Evolutionary conservation across 2,329 filamentous ascomycete species (phyloP).

Genomic region (Endoconidiophora polonica): DNA sequence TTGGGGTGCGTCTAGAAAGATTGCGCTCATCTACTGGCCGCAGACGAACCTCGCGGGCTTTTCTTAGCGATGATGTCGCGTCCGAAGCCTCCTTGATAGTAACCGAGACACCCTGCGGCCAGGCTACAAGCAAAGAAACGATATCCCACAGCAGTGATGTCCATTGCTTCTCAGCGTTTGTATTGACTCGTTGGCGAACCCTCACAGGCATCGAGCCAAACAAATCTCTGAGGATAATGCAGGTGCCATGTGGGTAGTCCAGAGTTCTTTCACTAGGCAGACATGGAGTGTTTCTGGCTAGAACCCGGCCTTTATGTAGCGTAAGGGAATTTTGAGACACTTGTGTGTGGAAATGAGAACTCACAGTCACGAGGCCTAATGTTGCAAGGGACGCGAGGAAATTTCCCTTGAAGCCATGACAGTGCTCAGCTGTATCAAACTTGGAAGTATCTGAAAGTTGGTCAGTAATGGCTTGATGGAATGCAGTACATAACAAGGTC

Average conservation of each 20-base stretch:
- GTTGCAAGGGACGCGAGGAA: constrained; percentile 65
- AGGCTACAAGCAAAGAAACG: constrained; percentile 53
- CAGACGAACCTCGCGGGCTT: background rate
- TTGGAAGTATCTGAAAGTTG: constrained; percentile 9
- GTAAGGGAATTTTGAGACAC: constrained; percentile 47
- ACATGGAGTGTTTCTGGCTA: constrained; percentile 48
- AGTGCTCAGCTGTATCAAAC: background rate
- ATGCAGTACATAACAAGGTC: background rate
- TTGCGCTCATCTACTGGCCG: constrained; percentile 1
- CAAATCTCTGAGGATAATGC: constrained; percentile 58
- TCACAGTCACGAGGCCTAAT: constrained; percentile 60
- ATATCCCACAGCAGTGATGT: constrained; percentile 41
- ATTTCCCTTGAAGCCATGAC: constrained; percentile 52
- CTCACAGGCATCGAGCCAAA: constrained; percentile 87
- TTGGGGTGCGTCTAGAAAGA: constrained; percentile 19
- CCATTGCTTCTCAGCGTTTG: constrained; percentile 46
- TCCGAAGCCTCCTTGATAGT: constrained; percentile 23
- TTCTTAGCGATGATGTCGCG: background rate
- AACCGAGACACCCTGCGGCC: constrained; percentile 39
- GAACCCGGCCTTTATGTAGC: constrained; percentile 50
- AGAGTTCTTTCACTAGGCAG: constrained; percentile 38
- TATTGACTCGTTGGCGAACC: constrained; percentile 55
- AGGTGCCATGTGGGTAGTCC: constrained; percentile 51
- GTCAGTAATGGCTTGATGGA: background rate
- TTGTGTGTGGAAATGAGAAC: constrained; percentile 49